Conservation (phyloP, 306 rosid species). For the Glycine soja region DNA sequence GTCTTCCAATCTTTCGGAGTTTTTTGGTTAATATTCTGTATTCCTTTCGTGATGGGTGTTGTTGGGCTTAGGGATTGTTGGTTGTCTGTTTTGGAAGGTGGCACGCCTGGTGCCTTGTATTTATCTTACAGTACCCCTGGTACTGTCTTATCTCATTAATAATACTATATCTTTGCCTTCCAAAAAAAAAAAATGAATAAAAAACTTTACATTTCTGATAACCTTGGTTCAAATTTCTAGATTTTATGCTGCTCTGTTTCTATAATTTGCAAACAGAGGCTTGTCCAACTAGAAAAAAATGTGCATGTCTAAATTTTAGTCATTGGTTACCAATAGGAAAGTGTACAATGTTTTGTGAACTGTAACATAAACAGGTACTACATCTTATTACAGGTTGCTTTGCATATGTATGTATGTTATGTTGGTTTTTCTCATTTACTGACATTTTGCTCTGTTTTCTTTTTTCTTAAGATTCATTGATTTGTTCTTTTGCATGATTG, state of each 20-base stretch:
- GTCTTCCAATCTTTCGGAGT: no score
- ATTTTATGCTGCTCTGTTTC: not conserved
- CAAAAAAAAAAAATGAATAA: not conserved
- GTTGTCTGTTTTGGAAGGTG: no score
- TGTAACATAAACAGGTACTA: not conserved
- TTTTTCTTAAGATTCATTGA: conserved; percentile 30
- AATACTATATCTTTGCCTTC: no score
- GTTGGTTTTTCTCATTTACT: conserved; percentile 4
- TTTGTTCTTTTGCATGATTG: conserved; percentile 33
- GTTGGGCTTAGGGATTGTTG: no score
- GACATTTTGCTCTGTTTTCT: conserved; percentile 15
- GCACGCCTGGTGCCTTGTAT: no score
- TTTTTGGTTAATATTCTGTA: no score
- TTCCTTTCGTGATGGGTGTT: no score
- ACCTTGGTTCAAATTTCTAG: conserved; percentile 1
- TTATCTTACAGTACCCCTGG: no score
- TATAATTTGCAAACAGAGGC: not conserved
- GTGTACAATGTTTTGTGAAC: not conserved
- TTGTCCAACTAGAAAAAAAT: not conserved
- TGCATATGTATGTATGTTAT: not conserved
- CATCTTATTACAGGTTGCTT: not conserved
- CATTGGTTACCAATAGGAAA: not conserved
- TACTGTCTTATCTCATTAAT: no score
- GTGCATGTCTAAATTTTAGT: not conserved
- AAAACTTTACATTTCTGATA: not conserved